Conservation (phyloP, 2,329 filamentous ascomycete species). For the Phoma sp. region DNA sequence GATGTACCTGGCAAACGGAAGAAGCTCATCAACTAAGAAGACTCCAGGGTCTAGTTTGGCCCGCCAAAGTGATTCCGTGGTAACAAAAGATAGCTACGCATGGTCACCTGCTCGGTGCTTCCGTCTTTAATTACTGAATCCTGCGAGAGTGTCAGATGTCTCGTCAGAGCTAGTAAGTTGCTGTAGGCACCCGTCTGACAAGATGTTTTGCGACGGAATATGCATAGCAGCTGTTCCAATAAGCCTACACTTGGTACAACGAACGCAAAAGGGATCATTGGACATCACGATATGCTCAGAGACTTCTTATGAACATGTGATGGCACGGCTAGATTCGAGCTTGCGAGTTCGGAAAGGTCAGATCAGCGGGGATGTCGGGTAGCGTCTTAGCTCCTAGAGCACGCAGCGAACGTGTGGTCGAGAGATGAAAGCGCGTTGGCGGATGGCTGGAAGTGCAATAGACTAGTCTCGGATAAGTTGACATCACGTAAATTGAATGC, state of each 20-base stretch:
- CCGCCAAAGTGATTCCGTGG: no score
- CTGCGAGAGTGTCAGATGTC: no score
- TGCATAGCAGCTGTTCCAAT: no score
- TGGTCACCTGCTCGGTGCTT: no score
- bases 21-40: no score
- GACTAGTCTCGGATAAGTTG: slow-evolving; percentile 20
- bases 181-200: background rate
- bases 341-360: background rate
- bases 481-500: slow-evolving; percentile 41
- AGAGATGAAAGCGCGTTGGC: background rate
- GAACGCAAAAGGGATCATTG: background rate
- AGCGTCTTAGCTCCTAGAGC: slow-evolving; percentile 17
- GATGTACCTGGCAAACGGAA: no score
- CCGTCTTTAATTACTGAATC: no score
- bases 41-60: no score
- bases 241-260: background rate
- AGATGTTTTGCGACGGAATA: slow-evolving; percentile 8
- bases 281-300: background rate
- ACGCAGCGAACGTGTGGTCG: slow-evolving; percentile 9
- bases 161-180: no score
- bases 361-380: slow-evolving; percentile 12
- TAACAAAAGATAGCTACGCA: no score
- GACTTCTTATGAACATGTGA: slow-evolving; percentile 13
- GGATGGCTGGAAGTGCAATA: background rate
- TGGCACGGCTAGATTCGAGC: slow-evolving; percentile 1